Evolutionary conservation across 1,139 yeast species (phyloP).

Genomic region (Candida sanyaensis): DNA sequence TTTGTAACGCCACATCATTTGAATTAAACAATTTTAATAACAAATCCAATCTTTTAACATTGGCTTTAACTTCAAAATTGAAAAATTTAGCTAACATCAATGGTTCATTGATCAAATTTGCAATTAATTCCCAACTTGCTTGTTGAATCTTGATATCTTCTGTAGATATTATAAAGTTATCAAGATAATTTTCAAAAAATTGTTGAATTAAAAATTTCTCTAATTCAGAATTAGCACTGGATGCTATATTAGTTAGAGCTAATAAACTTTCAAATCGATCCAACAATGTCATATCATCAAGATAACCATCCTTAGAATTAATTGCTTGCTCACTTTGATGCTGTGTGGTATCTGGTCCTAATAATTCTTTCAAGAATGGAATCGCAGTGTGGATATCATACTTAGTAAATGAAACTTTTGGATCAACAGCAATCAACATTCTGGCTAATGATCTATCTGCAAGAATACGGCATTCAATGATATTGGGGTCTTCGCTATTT

Average conservation of each 20-base stretch:
- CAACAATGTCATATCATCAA: slow-evolving; percentile 29
- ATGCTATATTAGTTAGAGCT: slow-evolving; percentile 52
- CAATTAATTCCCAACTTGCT: slow-evolving; percentile 50
- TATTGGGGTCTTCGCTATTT: slow-evolving; percentile 9
- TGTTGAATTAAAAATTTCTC: slow-evolving; percentile 35
- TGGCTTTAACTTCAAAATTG: slow-evolving; percentile 33
- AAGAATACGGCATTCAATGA: slow-evolving; percentile 24
- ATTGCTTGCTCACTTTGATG: slow-evolving; percentile 18
- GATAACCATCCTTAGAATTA: slow-evolving; percentile 17
- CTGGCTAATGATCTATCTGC: slow-evolving; percentile 43
- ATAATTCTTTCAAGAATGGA: slow-evolving; percentile 50
- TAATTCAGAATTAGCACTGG: slow-evolving; percentile 27
- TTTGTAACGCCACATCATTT: slow-evolving; percentile 37
- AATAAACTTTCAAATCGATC: slow-evolving; percentile 48
- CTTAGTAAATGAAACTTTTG: slow-evolving; percentile 38
- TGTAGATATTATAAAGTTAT: slow-evolving; percentile 40
- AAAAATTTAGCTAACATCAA: slow-evolving; percentile 50
- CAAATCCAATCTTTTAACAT: slow-evolving; percentile 33
- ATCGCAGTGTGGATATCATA: slow-evolving; percentile 41
- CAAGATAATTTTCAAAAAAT: slow-evolving; percentile 33
- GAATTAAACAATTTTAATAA: slow-evolving; percentile 44
- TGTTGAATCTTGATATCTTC: slow-evolving; percentile 40
- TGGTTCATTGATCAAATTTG: slow-evolving; percentile 49
- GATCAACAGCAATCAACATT: slow-evolving; percentile 45
- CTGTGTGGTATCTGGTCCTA: slow-evolving; percentile 34